Conservation (phyloP, 345 rosid genomes). For the Chamaenerion angustifolium region DNA sequence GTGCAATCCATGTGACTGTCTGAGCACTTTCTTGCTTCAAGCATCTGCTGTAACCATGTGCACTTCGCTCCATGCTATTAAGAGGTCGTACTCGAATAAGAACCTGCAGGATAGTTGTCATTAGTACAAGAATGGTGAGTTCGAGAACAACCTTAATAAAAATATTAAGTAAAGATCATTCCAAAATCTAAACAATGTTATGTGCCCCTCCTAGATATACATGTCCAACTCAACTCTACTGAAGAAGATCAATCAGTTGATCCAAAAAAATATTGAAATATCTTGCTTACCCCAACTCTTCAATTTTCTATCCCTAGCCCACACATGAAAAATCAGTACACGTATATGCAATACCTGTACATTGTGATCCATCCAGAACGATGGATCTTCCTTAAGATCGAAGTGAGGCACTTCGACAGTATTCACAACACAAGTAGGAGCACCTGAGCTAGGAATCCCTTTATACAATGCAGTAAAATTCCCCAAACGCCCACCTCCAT, state of each 20-base stretch:
- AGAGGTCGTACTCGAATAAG: conserved; percentile 82
- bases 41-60: conserved; percentile 64
- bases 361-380: conserved; percentile 97
- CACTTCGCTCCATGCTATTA: conserved; percentile 61
- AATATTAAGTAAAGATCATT: too few species aligned
- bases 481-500: conserved; percentile 33
- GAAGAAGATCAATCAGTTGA: too few species aligned
- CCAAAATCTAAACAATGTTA: too few species aligned
- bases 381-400: conserved; percentile 78
- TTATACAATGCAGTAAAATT: conserved; percentile 58
- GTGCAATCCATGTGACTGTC: conserved; percentile 70
- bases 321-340: not conserved
- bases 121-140: conserved; percentile 1
- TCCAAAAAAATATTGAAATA: too few species aligned
- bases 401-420: conserved; percentile 89
- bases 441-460: conserved; percentile 50
- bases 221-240: too few species aligned
- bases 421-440: conserved; percentile 36
- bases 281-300: too few species aligned
- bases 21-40: conserved; percentile 87
- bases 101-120: conserved; percentile 29
- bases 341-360: conserved; percentile 48
- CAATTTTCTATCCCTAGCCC: too few species aligned
- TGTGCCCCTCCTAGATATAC: too few species aligned
- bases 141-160: not conserved